Base-by-base conservation (phyloP, 1,284 basidiomycete genomes). In the Earliella scabrosa region DNA sequence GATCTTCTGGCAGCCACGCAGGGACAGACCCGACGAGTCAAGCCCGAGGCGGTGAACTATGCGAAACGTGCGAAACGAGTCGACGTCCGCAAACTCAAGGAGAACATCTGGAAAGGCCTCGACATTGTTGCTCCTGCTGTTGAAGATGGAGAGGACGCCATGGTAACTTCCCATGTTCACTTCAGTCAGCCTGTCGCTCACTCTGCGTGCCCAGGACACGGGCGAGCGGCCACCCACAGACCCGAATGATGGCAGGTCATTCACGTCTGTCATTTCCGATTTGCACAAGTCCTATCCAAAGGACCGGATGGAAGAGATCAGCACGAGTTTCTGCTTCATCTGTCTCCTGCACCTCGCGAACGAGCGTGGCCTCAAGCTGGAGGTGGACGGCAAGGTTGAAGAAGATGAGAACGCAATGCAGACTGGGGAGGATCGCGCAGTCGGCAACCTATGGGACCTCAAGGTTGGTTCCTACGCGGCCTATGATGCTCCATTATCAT, bases 271-370 rank as follows among this genome's bases (percentile, higher is more conserved):
- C 59, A 92, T 99, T 61, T 82, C 86, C 1, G 88, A 87, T 16
- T 79, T 99, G 34, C 87, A 92, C 62, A 81, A 78, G 48, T 83
- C 88, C 8, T 99, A 99, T 73, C 92, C 97, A 0, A 80, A 80
- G 58, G 95, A 98, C 41, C 97, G 96, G 79, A 92, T 99, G 89
- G 88, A 92, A 43, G 97, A 99, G 66, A 98, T 99, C 72, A 97
- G 95, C 71, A 99, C 97, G 9, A 97, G 94, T 60, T 99, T 98
- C 85, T 99, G 97, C 74, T 99, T 99, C 79, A 99, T 99, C 72
- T 99, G 97, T 69, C 76, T 99, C 32, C 76, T 97, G 31, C 95
- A 98, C 76, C 79, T 99, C 38, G 96, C 95, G 41, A 97, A 98
- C 70, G 95, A 98, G 71, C 93, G 94, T 69, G 96, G 96, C 1